These are phyloP conservation scores for Exophiala bonariae DNA, from an alignment of 2,329 filamentous ascomycete species.

Conservation along the genomic window DNA sequence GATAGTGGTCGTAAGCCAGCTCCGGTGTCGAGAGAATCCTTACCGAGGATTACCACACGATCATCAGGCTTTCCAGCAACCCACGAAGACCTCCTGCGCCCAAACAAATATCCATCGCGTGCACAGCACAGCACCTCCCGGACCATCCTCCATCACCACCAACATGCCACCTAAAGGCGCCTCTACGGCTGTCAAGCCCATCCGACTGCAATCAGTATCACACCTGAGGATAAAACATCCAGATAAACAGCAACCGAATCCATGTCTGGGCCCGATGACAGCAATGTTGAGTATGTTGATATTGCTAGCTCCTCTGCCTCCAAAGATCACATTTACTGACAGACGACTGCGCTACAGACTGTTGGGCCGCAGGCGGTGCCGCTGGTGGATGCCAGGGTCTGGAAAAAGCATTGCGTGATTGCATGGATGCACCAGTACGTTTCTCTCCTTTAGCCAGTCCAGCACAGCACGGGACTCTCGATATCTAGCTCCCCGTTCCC, in stretches of 20 bases:
- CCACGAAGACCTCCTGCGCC: no score
- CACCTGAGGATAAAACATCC: conserved; percentile 65
- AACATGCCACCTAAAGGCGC: conserved; percentile 45
- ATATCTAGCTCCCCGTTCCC: no score
- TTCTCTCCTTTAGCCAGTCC: conserved; percentile 18
- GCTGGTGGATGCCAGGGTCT: conserved; percentile 60
- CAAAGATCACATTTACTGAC: not conserved
- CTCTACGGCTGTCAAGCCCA: conserved; percentile 45
- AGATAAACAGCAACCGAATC: conserved; percentile 62
- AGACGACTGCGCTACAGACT: conserved; percentile 33
- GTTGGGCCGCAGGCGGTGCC: conserved; percentile 41
- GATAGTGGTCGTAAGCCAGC: no score
- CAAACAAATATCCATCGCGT: no score
- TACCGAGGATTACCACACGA: no score
- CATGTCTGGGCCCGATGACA: conserved; percentile 66
- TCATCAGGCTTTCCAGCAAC: no score
- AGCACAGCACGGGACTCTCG: no score
- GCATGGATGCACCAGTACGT: conserved; percentile 79
- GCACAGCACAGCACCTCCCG: no score
- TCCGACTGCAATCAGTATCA: conserved; percentile 47
- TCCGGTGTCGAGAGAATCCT: no score
- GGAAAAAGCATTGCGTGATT: conserved; percentile 61
- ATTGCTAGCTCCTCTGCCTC: no score
- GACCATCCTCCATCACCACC: no score
- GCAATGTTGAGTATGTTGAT: conserved; percentile 64